phyloP scores from a whole-genome alignment of 768 basidiomycete species.

The Hypholoma fasciculare region DNA sequence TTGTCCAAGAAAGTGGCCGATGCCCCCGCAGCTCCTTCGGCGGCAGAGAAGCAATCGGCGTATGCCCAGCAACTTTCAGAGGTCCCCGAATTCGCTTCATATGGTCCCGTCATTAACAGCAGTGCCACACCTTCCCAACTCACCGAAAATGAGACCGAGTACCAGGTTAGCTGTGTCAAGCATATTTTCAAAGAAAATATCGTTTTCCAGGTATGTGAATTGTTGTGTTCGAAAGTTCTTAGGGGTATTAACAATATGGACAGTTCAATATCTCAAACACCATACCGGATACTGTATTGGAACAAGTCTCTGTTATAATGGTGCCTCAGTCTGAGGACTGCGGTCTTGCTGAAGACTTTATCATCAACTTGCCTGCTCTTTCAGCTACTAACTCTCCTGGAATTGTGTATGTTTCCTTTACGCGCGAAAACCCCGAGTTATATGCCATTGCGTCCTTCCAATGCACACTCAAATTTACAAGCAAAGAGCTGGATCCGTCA shows the following conservation, averaged over 20 bases:
- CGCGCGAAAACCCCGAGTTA: conserved; percentile 72
- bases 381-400: conserved; percentile 73
- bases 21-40: conserved; percentile 73
- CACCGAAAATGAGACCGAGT: conserved; percentile 97
- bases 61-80: conserved; percentile 85
- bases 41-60: conserved; percentile 85
- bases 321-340: conserved; percentile 71
- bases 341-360: conserved; percentile 90
- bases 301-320: conserved; percentile 94
- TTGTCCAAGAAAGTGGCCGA: conserved; percentile 55
- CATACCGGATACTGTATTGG: conserved; percentile 91
- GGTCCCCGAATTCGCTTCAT: conserved; percentile 82
- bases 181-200: conserved; percentile 95
- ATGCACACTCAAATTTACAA: conserved; percentile 91
- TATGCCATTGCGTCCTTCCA: conserved; percentile 86
- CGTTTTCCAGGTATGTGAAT: conserved; percentile 82
- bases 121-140: conserved; percentile 75
- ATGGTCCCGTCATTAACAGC: conserved; percentile 89
- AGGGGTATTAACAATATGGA: background rate
- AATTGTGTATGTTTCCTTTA: conserved; percentile 92
- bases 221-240: background rate
- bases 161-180: conserved; percentile 95
- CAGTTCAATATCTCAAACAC: conserved; percentile 99
- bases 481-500: conserved; percentile 95
- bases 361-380: conserved; percentile 79